Base-by-base conservation (phyloP, 192 early-diverging fungal species). In the Rhizophagus prolifer region DNA sequence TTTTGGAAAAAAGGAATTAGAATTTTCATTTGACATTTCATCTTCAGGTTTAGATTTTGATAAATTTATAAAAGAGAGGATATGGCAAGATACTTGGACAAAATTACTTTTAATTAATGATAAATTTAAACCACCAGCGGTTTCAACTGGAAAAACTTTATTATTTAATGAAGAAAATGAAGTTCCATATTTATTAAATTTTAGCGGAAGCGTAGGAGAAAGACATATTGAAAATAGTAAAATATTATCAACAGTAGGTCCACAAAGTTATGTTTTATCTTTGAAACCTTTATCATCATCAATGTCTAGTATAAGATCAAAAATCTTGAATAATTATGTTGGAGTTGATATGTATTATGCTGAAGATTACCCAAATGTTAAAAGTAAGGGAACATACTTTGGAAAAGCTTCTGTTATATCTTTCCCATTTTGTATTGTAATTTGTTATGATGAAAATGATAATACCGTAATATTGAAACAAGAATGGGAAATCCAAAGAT, bases 41-140 rank as follows among this genome's bases (percentile, higher is more conserved):
- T 88, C 86, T 72, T 70, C 81, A 25, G 77, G 75, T 28, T 71
- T 81, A 19, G 79, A 84, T 74, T 81, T 78, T 36, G 71, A 73
- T 62, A 84, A 85, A 66, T 79, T 77, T 19, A 81, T 86, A n/a
- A 85, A 81, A 74, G 58, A 77, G 28, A 82, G 90, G 5, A 85
- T 91, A 65, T 91, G 90, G 90, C 90, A 91, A 79, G 90, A 91
- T 41, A 90, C 90, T 16, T 91, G 90, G 90, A 88, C 88, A 3
- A 88, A 87, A 38, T 83, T 87, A 4, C 72, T 91, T 30, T 77
- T 91, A 23, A 86, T 83, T 13, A 85, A 85, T 74, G 86, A 88
- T 26, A 81, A 86, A 64, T 90, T 87, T 79, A 83, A 89, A 54
- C 82, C 90, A 74, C 83, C 88, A 34, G 77, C 81, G 46, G 81